Evolutionary conservation across 805 yeast species (phyloP).

Genomic region (Brettanomyces naardenensis): DNA sequence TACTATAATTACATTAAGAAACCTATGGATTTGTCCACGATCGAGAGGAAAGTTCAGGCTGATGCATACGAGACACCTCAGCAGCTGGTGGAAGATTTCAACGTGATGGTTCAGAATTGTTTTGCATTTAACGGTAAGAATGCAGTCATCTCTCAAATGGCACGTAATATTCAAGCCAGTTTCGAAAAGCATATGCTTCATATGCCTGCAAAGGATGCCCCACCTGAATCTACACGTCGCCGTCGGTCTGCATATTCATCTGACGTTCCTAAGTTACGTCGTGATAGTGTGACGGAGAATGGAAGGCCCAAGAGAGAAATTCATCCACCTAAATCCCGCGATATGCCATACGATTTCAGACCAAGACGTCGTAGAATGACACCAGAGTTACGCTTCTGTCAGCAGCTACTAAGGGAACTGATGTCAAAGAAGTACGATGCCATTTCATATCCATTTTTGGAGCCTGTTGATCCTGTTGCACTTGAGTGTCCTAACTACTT

Average conservation of each 20-base stretch:
- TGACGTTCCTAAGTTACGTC: slow-evolving; percentile 58
- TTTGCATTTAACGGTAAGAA: slow-evolving; percentile 76
- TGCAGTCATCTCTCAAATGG: slow-evolving; percentile 86
- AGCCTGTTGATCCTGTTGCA: slow-evolving; percentile 94
- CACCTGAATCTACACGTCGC: slow-evolving; percentile 14
- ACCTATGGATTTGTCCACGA: slow-evolving; percentile 93
- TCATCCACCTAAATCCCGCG: slow-evolving; percentile 94
- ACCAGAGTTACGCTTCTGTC: slow-evolving; percentile 82
- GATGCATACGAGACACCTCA: slow-evolving; percentile 68
- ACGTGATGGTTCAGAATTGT: slow-evolving; percentile 80
- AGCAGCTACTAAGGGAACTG: slow-evolving; percentile 74
- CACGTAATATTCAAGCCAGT: slow-evolving; percentile 78
- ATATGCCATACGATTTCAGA: slow-evolving; percentile 81
- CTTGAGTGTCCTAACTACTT: slow-evolving; percentile 85
- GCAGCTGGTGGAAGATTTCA: slow-evolving; percentile 69
- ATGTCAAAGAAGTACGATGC: slow-evolving; percentile 75
- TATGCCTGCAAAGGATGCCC: slow-evolving; percentile 63
- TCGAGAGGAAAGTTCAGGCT: slow-evolving; percentile 67
- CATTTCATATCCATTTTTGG: slow-evolving; percentile 82
- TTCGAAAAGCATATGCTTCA: slow-evolving; percentile 90
- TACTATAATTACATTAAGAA: slow-evolving; percentile 74
- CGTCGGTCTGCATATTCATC: slow-evolving; percentile 28
- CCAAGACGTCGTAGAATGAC: slow-evolving; percentile 91
- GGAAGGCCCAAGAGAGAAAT: slow-evolving; percentile 93
- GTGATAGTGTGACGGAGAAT: slow-evolving; percentile 56